phyloP scores from a whole-genome alignment of 202 grass and related monocot genomes.

The Schoenoplectus triqueter region DNA sequence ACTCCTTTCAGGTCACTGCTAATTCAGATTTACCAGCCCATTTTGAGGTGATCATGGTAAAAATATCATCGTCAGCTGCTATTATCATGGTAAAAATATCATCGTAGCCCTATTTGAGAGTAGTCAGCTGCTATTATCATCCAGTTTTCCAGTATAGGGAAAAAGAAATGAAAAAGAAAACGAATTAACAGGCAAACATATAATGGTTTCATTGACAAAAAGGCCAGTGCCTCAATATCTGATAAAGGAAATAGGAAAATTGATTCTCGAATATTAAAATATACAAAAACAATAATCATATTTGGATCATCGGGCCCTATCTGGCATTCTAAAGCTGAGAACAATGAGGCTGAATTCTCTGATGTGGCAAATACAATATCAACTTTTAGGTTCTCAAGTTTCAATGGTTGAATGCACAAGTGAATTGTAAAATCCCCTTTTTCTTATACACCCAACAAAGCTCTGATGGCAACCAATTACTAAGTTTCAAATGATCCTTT shows the following conservation, averaged over 20 bases:
- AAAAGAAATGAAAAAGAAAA: conserved; percentile 32
- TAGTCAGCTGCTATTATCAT: conserved; percentile 86
- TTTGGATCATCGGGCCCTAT: not conserved
- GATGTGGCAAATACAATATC: not conserved
- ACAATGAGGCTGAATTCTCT: not conserved
- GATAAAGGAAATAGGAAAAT: not conserved
- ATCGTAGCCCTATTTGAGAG: conserved; percentile 82
- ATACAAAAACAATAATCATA: too few species aligned
- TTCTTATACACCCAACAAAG: conserved; percentile 83
- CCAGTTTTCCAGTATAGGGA: conserved; percentile 70
- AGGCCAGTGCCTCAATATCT: not conserved
- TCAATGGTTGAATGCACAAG: conserved; percentile 11
- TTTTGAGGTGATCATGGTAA: conserved; percentile 87
- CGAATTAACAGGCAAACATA: not conserved
- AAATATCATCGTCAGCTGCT: conserved; percentile 87
- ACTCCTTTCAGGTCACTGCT: conserved; percentile 63
- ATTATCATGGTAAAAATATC: conserved; percentile 41
- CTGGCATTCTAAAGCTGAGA: not conserved
- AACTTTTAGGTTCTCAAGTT: not conserved
- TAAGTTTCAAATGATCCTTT: conserved; percentile 67
- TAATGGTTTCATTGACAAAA: not conserved
- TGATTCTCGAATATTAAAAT: not conserved
- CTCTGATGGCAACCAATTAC: conserved; percentile 75
- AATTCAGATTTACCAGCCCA: conserved; percentile 74
- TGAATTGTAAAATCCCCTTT: conserved; percentile 76